Evolutionary conservation across 306 rosid genomes (phyloP).

Genomic region (Quercus cerris): DNA sequence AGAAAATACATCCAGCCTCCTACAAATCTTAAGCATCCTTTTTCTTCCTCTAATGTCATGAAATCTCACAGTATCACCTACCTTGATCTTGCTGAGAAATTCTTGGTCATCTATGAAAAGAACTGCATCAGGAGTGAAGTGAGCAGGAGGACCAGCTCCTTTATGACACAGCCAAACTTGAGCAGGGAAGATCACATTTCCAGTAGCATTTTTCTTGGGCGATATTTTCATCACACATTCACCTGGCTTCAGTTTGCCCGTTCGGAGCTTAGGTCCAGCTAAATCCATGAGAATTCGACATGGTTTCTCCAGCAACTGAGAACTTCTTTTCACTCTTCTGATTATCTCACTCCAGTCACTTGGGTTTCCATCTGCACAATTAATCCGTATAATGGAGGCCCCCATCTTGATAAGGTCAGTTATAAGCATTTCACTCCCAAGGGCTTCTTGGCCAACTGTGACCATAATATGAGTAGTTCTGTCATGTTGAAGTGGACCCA

Average conservation of each 20-base stretch:
- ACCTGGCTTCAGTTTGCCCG: constrained; percentile 14
- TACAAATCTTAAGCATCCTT: neutral
- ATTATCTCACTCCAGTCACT: neutral
- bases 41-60: neutral
- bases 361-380: constrained; percentile 3
- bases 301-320: constrained; percentile 8
- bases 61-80: constrained; percentile 1
- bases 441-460: neutral
- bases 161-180: neutral
- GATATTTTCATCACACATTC: constrained; percentile 1
- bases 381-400: neutral
- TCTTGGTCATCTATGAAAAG: constrained; percentile 3
- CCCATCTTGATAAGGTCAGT: constrained; percentile 1
- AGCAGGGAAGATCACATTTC: constrained; percentile 9
- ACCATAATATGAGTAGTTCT: neutral
- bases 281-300: constrained; percentile 11
- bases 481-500: constrained; percentile 7
- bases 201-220: constrained; percentile 1
- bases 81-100: neutral
- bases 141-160: neutral
- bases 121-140: neutral
- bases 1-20: neutral
- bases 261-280: constrained; percentile 12
- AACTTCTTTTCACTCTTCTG: neutral
- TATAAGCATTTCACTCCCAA: neutral